These are phyloP conservation scores for Penicillium sp. DNA, from an alignment of 2,329 filamentous ascomycete species.

Conservation along the genomic window DNA sequence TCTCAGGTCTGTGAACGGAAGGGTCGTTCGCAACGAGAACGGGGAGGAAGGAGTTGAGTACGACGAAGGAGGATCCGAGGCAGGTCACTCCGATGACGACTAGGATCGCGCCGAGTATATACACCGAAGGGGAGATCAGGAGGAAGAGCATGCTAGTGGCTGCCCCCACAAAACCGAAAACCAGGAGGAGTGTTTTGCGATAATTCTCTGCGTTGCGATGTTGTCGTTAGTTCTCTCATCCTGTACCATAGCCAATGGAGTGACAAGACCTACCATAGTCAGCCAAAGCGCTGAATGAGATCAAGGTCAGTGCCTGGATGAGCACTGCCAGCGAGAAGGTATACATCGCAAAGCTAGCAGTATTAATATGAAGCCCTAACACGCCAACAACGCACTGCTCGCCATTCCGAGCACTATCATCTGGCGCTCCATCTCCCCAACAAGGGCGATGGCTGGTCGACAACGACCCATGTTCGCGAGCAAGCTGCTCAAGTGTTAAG, in stretches of 20 bases:
- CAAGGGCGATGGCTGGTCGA: conserved; percentile 48
- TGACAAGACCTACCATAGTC: conserved; percentile 69
- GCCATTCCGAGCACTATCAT: conserved; percentile 25
- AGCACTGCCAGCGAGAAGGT: conserved; percentile 89
- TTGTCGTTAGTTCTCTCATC: neutral
- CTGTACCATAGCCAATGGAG: too few relatives aligned
- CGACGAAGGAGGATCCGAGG: conserved; percentile 87
- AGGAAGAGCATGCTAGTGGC: conserved; percentile 84
- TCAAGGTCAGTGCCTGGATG: conserved; percentile 81
- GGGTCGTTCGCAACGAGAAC: conserved; percentile 83
- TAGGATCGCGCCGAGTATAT: conserved; percentile 75
- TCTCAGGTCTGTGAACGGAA: conserved; percentile 41
- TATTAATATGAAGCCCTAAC: conserved; percentile 39
- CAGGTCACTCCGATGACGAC: conserved; percentile 87
- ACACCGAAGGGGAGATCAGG: conserved; percentile 73
- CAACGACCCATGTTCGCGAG: conserved; percentile 86
- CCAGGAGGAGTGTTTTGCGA: conserved; percentile 79
- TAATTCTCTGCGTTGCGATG: conserved; percentile 44
- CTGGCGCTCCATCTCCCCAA: conserved; percentile 30
- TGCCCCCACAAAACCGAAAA: conserved; percentile 79
- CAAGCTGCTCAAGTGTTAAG: conserved; percentile 88
- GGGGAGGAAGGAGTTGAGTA: conserved; percentile 89
- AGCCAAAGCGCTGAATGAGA: conserved; percentile 66
- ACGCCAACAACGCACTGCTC: conserved; percentile 39
- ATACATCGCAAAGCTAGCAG: conserved; percentile 53